Conservation (phyloP, 148 eudicot genomes). For the Camellia granthamiana region DNA sequence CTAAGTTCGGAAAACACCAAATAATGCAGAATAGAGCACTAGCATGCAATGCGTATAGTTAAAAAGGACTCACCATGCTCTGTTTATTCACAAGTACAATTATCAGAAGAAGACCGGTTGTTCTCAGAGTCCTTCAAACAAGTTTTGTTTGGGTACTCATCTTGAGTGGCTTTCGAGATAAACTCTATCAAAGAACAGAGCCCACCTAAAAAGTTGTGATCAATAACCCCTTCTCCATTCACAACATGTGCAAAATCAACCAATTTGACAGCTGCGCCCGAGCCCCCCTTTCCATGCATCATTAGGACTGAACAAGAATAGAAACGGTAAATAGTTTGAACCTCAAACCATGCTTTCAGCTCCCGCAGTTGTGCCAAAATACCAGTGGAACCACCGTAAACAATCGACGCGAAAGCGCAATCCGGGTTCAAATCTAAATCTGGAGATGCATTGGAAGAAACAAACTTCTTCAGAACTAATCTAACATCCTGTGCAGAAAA, state of each 20-base stretch:
- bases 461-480: slow-evolving; percentile 59
- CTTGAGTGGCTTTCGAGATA: slow-evolving; percentile 41
- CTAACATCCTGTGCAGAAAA: slow-evolving; percentile 57
- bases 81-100: neutral
- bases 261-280: slow-evolving; percentile 59
- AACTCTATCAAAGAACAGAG: slow-evolving; percentile 84
- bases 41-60: neutral
- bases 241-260: slow-evolving; percentile 79
- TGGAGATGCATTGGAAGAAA: slow-evolving; percentile 47
- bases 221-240: slow-evolving; percentile 71
- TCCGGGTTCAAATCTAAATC: slow-evolving; percentile 26
- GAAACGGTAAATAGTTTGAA: slow-evolving; percentile 75
- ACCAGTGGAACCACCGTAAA: slow-evolving; percentile 69
- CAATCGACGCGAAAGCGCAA: slow-evolving; percentile 47
- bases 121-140: slow-evolving; percentile 9
- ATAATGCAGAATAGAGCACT: neutral
- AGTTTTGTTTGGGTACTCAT: slow-evolving; percentile 30
- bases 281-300: slow-evolving; percentile 49
- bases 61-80: neutral
- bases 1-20: neutral
- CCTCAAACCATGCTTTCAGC: slow-evolving; percentile 92
- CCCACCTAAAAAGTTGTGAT: slow-evolving; percentile 95
- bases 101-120: slow-evolving; percentile 3
- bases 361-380: slow-evolving; percentile 73
- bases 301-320: slow-evolving; percentile 65